Conservation (phyloP, 139 green algal genomes). For the Limnomonas spitsbergensis region DNA sequence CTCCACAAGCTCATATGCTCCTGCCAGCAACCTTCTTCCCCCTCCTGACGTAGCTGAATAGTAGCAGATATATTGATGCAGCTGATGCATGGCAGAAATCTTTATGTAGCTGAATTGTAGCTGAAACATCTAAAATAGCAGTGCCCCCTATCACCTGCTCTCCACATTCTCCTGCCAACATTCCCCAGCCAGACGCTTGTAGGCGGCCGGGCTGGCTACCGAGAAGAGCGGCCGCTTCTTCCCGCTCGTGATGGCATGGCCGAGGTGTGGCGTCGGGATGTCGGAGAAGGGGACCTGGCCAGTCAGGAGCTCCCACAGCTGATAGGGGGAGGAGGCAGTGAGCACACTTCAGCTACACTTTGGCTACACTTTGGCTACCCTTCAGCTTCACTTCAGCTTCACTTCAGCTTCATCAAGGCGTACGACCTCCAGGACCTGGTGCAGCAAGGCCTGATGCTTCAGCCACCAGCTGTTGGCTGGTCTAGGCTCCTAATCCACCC, state of each 20-base stretch:
- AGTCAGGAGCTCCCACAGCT: not conserved
- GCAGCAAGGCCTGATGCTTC: too few species aligned
- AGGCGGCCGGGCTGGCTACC: not conserved
- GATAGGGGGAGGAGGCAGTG: not conserved
- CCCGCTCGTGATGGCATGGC: not conserved
- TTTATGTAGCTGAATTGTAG: not conserved
- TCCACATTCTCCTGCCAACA: constrained; percentile 1
- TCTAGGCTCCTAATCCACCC: too few species aligned
- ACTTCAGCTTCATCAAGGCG: too few species aligned
- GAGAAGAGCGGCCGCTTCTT: constrained; percentile 3
- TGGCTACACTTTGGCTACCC: too few species aligned
- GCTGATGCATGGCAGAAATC: not conserved
- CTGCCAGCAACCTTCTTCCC: too few species aligned
- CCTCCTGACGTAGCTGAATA: constrained; percentile 1
- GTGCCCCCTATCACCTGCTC: not conserved
- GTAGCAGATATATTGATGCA: not conserved
- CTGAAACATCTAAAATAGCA: not conserved
- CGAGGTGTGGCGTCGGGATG: not conserved
- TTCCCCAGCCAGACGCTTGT: not conserved
- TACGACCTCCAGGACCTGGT: too few species aligned
- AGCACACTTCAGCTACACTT: too few species aligned
- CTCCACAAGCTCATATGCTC: too few species aligned
- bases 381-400: too few species aligned
- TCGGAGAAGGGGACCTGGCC: not conserved
- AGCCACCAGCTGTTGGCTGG: too few species aligned